Evolutionary conservation across 495 filamentous ascomycete species (phyloP).

Genomic region (Cercophora samala): DNA sequence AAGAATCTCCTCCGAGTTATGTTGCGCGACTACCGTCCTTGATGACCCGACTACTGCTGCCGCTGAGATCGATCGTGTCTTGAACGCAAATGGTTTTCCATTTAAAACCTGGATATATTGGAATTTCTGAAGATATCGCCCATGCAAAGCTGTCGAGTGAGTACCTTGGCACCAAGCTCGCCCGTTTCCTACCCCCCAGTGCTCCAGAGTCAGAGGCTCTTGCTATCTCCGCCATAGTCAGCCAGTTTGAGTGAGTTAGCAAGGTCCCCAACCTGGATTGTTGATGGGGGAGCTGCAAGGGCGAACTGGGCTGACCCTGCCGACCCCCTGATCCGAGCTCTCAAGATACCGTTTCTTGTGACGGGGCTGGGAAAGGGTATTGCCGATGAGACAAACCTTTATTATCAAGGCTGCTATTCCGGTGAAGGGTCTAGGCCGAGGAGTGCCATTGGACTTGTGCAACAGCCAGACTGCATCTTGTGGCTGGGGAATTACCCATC

Average conservation of each 20-base stretch:
- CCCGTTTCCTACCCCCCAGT: constrained; percentile 18
- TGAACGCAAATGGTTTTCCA: constrained; percentile 31
- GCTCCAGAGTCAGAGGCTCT: constrained; percentile 20
- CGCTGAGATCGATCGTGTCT: constrained; percentile 42
- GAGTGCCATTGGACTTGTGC: constrained; percentile 25
- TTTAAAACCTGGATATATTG: constrained; percentile 28
- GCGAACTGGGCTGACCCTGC: constrained; percentile 24
- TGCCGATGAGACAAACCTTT: constrained; percentile 29
- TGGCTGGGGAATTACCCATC: constrained; percentile 37
- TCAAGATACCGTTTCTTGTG: constrained; percentile 33
- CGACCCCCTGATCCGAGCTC: constrained; percentile 31
- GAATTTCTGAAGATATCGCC: constrained; percentile 35
- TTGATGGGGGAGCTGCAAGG: constrained; percentile 33
- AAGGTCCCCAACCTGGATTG: constrained; percentile 33
- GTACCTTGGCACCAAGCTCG: constrained; percentile 26
- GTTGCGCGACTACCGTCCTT: constrained; percentile 36
- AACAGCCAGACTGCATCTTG: constrained; percentile 36
- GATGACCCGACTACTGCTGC: constrained; percentile 32
- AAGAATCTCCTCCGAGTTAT: constrained; percentile 40
- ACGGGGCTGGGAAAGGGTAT: constrained; percentile 39
- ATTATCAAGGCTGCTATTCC: constrained; percentile 34
- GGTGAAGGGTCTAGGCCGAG: constrained; percentile 28
- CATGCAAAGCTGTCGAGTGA: constrained; percentile 26
- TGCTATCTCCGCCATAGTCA: constrained; percentile 28
- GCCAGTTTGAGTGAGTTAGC: constrained; percentile 26